Evolutionary conservation across 2,329 filamentous ascomycete genomes (phyloP).

Genomic region (Talaromyces verruculosus): DNA sequence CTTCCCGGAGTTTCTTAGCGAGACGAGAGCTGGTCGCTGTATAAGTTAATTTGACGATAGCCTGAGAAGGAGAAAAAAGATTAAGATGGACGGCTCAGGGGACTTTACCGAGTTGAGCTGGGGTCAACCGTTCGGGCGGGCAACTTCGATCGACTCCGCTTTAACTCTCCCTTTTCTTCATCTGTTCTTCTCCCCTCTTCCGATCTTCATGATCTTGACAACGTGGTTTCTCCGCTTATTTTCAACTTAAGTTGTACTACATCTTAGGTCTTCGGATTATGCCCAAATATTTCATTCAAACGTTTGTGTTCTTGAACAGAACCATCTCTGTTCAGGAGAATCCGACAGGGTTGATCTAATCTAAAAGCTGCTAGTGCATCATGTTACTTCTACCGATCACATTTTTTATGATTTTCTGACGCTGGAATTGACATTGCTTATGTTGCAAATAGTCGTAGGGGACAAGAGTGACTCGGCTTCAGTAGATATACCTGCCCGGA

Average conservation of each 20-base stretch:
- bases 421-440: neutral
- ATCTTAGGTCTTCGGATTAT: neutral
- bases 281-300: neutral
- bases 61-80: slow-evolving; percentile 9
- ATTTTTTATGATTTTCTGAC: neutral
- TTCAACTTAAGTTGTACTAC: neutral
- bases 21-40: neutral
- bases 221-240: neutral
- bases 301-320: neutral
- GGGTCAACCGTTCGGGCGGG: neutral
- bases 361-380: neutral
- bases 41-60: neutral
- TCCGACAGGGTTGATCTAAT: neutral
- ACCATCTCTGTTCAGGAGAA: neutral
- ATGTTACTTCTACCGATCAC: neutral
- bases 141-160: neutral
- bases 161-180: neutral
- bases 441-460: neutral
- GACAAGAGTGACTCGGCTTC: neutral
- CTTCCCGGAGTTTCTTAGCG: slow-evolving; percentile 13
- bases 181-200: neutral
- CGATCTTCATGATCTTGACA: neutral
- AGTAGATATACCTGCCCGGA: neutral
- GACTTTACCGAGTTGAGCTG: slow-evolving; percentile 17
- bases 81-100: slow-evolving; percentile 7